Conservation (phyloP, 169 alveolate genomes). For the Eimeria necatrix region DNA sequence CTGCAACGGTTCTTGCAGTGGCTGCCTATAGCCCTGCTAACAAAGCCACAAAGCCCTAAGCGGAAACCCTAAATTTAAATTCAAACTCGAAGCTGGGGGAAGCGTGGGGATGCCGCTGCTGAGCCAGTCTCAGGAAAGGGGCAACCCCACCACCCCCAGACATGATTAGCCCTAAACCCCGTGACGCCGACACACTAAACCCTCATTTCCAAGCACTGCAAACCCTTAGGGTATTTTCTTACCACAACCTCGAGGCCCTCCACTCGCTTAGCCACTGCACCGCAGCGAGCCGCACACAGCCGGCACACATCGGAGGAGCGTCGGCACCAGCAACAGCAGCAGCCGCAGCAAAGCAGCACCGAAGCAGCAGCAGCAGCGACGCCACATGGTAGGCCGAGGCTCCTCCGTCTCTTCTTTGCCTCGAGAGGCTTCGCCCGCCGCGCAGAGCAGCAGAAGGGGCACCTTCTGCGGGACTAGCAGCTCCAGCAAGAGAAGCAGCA, state of each 20-base stretch:
- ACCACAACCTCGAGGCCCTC: too few relatives aligned
- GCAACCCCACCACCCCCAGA: conserved; percentile 32
- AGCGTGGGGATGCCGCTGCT: background rate
- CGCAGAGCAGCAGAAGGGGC: background rate
- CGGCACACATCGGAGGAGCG: too few relatives aligned
- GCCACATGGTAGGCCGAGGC: conserved; percentile 16
- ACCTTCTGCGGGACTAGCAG: background rate
- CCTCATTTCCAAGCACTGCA: background rate
- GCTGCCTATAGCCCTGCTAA: background rate
- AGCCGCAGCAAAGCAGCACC: conserved; percentile 24
- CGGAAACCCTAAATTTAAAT: background rate
- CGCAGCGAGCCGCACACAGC: too few relatives aligned
- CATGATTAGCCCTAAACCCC: background rate
- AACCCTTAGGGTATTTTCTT: too few relatives aligned
- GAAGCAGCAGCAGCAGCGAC: conserved; percentile 37
- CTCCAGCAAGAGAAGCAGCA: background rate
- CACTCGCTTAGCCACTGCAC: too few relatives aligned
- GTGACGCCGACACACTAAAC: background rate
- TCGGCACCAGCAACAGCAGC: too few relatives aligned
- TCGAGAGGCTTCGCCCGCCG: background rate
- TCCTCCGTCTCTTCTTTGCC: background rate
- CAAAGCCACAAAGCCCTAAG: background rate
- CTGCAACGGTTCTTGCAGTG: background rate
- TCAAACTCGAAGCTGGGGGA: background rate
- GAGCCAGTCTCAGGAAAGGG: background rate